Base-by-base conservation (phyloP, 306 rosid genomes). In the Potentilla sterilis region DNA sequence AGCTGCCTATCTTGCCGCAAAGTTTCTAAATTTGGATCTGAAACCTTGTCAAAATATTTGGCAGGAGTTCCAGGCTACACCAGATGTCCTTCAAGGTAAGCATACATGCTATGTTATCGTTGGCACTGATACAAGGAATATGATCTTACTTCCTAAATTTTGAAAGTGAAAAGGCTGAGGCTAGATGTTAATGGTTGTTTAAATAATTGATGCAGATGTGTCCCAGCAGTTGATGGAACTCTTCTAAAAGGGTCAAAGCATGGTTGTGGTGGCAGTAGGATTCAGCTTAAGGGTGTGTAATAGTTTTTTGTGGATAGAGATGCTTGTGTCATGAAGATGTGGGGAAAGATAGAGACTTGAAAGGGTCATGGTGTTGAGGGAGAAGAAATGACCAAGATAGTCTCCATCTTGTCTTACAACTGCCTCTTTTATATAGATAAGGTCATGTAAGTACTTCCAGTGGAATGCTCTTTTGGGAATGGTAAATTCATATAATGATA, bases 191-290 rank as follows among this genome's bases (percentile, higher is more conserved):
- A n/a, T 24, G 14, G 46, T 7, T 12, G 11, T 34, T 59, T 19
- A 15, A 57, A 12, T 57, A 2, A 73, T 75, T 75, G 80, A 77
- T 89, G 97, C 98, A 96, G 99, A 89, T 82, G 97, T 96, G 37
- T 79, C 96, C 10, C 92, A 84, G 89, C 99, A 96, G 70, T 83
- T 96, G 81, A 88, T 89, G 97, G 99, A 96, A 91, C 99, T 96
- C 47, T 89, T 92, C 84, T 92, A 69, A 72, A 48, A 32, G 9
- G 40, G 54, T 51, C 55, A 67, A 64, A 64, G 5, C 44, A 54
- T 6, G 61, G 67, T 44, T 55, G 52, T 34, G 51, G 62, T 68
- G 24, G 77, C 42, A 15, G 32, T 47, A 69, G 42, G 55, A 47
- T 71, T 49, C 51, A 67, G 46, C 55, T 35, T 24, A 7, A 1